A percentile compares a stretch with the other conserved stretches of the same genome.
These are phyloP conservation scores for Botrytis paeoniae DNA, from an alignment of 2,329 filamentous ascomycete genomes.

Conservation along the genomic window DNA sequence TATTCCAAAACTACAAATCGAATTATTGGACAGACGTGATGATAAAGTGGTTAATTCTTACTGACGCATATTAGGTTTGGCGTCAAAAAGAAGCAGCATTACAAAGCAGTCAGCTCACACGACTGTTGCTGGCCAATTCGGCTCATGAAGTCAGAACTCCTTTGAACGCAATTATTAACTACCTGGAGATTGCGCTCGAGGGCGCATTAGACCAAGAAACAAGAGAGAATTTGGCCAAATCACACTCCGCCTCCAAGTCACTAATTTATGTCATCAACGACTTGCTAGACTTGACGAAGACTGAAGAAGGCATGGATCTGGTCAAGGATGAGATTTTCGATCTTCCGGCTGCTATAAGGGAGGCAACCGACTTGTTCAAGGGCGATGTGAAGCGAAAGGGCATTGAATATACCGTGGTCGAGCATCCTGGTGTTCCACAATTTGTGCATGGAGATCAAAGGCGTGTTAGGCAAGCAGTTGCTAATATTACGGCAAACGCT, in stretches of 20 bases:
- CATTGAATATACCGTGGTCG: conserved; percentile 65
- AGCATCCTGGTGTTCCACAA: conserved; percentile 66
- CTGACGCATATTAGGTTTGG: conserved; percentile 65
- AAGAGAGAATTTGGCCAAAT: conserved; percentile 77
- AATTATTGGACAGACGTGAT: background rate
- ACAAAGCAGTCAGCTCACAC: conserved; percentile 77
- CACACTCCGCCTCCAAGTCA: conserved; percentile 88
- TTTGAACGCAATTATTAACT: conserved; percentile 91
- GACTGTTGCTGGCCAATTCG: conserved; percentile 77
- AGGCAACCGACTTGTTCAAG: conserved; percentile 72
- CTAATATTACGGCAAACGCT: conserved; percentile 81
- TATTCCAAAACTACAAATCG: background rate
- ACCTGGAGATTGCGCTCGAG: conserved; percentile 86
- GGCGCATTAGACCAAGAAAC: conserved; percentile 77
- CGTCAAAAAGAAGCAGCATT: conserved; percentile 82
- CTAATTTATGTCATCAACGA: conserved; percentile 94
- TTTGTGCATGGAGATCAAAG: conserved; percentile 76
- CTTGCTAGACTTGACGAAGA: conserved; percentile 81
- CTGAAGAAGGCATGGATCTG: conserved; percentile 74
- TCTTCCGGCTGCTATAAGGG: conserved; percentile 65
- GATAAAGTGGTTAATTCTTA: background rate
- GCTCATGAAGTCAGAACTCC: conserved; percentile 90
- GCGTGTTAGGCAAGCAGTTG: conserved; percentile 76
- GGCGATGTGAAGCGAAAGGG: conserved; percentile 74
- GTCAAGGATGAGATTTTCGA: conserved; percentile 81